Base-by-base conservation (phyloP, 1,284 basidiomycete species). In the Flammula alnicola region DNA sequence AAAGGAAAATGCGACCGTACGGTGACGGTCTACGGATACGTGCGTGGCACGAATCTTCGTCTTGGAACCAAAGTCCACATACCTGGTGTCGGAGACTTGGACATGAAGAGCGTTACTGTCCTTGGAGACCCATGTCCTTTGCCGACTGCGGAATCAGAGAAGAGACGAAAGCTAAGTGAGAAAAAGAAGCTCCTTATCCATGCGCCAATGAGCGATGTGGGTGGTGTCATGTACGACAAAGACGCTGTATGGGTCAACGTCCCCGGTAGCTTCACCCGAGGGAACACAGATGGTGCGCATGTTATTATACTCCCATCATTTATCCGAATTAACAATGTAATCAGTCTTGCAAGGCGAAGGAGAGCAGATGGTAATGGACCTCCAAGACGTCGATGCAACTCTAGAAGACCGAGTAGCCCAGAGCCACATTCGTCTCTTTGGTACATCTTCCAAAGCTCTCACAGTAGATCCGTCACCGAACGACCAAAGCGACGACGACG, bases 241-340 rank as follows among this genome's bases (percentile, higher is more conserved):
- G 97, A 99, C 63, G 94, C 95, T 0, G 95, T 99, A 2, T 99
- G 93, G 77, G 91, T 99, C 60, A 98, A 98, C 64, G 95, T 98
- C 3, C 92, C 93, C 3, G 97, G 97, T 1, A 95, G 81, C 63
- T 99, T 99, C 63, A 88, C 92, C 4, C 79, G 88, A 41, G 84
- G 82, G 9, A 81, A 81, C 51, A 69, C 68, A 9, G 81, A 84
- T 53, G 76, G 86, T 86, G 59, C 44, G 79, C 49, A 40, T 12
- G 33, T 32, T 27, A 29, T 19, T 37, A 14, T 29, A 29, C 22
- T 22, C 37, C 16, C 36, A 11, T 55, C 46, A 64, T 56, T 14
- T 45, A 31, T 40, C n/a, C n/a, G n/a, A n/a, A 39, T 31, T 22
- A 11, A 19, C 20, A 25, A 22, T 51, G 43, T 27, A 33, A 54